Evolutionary conservation across 2,329 filamentous ascomycete species (phyloP).

Genomic region (Coleophoma cylindrospora): DNA sequence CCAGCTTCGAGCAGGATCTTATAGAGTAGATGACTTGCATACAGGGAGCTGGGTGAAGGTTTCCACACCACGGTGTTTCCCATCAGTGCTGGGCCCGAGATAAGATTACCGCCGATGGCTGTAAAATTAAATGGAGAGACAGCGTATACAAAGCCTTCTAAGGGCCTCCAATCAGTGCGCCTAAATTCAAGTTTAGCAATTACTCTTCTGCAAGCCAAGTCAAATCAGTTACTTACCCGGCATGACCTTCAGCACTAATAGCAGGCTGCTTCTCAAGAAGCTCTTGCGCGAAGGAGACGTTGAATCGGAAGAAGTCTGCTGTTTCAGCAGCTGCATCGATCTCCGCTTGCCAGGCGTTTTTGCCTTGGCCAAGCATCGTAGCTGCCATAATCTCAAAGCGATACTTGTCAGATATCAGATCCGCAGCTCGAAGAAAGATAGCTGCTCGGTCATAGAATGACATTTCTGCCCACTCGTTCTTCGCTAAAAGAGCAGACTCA

Average conservation of each 20-base stretch:
- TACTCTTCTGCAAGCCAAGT: not conserved
- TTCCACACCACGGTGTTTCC: slow-evolving; percentile 97
- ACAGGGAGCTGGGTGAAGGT: slow-evolving; percentile 82
- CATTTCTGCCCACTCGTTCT: slow-evolving; percentile 77
- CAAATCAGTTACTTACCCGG: not conserved
- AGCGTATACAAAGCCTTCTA: slow-evolving; percentile 96
- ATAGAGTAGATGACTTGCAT: slow-evolving; percentile 85
- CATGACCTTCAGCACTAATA: slow-evolving; percentile 66
- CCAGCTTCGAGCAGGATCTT: slow-evolving; percentile 88
- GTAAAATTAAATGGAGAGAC: slow-evolving; percentile 97
- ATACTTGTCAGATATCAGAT: slow-evolving; percentile 86
- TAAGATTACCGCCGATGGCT: slow-evolving; percentile 84
- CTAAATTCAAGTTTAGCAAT: slow-evolving; percentile 63
- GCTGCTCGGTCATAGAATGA: slow-evolving; percentile 89
- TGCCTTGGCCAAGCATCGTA: slow-evolving; percentile 94
- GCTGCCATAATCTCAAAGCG: slow-evolving; percentile 94
- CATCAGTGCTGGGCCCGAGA: slow-evolving; percentile 77
- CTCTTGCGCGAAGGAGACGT: slow-evolving; percentile 89
- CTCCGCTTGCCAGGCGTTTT: slow-evolving; percentile 99
- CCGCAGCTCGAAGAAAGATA: slow-evolving; percentile 92
- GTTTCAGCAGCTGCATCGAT: slow-evolving; percentile 93
- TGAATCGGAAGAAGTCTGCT: slow-evolving; percentile 89
- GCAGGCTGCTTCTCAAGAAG: slow-evolving; percentile 81
- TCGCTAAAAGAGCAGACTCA: slow-evolving; percentile 77
- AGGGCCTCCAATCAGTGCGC: slow-evolving; percentile 78